These are phyloP conservation scores for Trametes villosa DNA, from an alignment of 768 basidiomycete species.

Conservation along the genomic window DNA sequence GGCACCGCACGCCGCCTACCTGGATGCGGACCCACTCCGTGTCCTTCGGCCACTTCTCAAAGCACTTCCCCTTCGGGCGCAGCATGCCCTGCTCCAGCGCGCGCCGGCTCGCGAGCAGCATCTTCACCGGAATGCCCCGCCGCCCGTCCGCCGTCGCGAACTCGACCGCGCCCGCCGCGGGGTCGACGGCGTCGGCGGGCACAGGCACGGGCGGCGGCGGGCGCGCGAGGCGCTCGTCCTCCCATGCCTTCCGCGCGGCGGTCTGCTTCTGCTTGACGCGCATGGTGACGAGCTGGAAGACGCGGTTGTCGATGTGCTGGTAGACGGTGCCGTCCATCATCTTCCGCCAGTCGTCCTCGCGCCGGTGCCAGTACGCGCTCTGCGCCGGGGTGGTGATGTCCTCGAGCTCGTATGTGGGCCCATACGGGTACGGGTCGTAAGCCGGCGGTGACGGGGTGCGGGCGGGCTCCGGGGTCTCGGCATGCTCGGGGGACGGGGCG, in stretches of 20 bases:
- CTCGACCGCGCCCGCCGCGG: background rate
- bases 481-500: background rate
- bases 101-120: constrained; percentile 10
- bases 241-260: background rate
- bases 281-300: background rate
- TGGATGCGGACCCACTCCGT: constrained; percentile 16
- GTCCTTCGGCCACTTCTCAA: constrained; percentile 3
- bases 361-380: constrained; percentile 2
- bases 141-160: constrained; percentile 2
- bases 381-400: background rate
- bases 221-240: constrained; percentile 5
- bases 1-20: background rate
- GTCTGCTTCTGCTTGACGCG: background rate
- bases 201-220: background rate
- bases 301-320: background rate
- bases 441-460: background rate
- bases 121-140: constrained; percentile 13
- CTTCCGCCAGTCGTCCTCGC: constrained; percentile 11
- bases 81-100: constrained; percentile 10
- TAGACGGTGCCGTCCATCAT: background rate
- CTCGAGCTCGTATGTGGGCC: background rate
- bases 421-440: constrained; percentile 23
- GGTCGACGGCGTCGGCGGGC: background rate
- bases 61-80: constrained; percentile 1
- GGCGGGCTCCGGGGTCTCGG: background rate